Conservation (phyloP, 2,329 filamentous ascomycete genomes). For the Lachnellula hyalina region DNA sequence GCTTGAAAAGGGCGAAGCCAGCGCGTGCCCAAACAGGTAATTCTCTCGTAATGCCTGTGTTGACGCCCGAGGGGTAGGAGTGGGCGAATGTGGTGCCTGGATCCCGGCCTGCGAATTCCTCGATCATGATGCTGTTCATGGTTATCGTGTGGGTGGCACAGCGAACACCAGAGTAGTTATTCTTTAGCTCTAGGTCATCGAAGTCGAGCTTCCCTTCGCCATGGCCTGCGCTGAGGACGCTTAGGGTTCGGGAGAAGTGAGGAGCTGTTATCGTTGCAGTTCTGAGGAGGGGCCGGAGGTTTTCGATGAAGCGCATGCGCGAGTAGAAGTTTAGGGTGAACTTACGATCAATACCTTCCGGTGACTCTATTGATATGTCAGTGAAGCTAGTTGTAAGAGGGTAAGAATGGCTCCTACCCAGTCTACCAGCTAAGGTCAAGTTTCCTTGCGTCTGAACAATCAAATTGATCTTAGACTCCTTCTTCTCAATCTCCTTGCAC, state of each 20-base stretch:
- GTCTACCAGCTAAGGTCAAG: slow-evolving; percentile 29
- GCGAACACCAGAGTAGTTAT: slow-evolving; percentile 12
- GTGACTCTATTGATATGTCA: slow-evolving; percentile 15
- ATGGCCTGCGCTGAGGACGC: slow-evolving; percentile 45
- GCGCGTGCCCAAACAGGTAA: slow-evolving; percentile 19
- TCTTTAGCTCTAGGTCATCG: slow-evolving; percentile 36
- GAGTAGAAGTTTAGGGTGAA: slow-evolving; percentile 43
- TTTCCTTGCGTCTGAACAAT: slow-evolving; percentile 49
- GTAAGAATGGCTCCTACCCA: slow-evolving; percentile 14
- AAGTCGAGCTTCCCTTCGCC: slow-evolving; percentile 45
- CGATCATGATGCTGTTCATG: slow-evolving; percentile 44
- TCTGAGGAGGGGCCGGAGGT: slow-evolving; percentile 50
- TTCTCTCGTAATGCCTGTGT: slow-evolving; percentile 38
- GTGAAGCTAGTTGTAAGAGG: no score
- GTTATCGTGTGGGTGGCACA: slow-evolving; percentile 24
- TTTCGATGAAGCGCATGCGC: slow-evolving; percentile 50
- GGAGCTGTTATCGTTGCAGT: slow-evolving; percentile 32
- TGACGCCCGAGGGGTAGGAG: slow-evolving; percentile 42
- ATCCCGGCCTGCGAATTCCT: slow-evolving; percentile 41
- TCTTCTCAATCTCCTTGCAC: slow-evolving; percentile 44
- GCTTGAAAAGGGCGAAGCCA: slow-evolving; percentile 9
- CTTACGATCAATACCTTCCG: slow-evolving; percentile 27
- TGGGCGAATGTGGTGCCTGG: slow-evolving; percentile 46
- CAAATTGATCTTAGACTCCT: slow-evolving; percentile 49
- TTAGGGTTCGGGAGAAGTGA: slow-evolving; percentile 47